Percentiles rank a stretch among this genome's conserved stretches.
Evolutionary conservation across 768 basidiomycete species (phyloP).

Genomic region (Naganishia onofrii): DNA sequence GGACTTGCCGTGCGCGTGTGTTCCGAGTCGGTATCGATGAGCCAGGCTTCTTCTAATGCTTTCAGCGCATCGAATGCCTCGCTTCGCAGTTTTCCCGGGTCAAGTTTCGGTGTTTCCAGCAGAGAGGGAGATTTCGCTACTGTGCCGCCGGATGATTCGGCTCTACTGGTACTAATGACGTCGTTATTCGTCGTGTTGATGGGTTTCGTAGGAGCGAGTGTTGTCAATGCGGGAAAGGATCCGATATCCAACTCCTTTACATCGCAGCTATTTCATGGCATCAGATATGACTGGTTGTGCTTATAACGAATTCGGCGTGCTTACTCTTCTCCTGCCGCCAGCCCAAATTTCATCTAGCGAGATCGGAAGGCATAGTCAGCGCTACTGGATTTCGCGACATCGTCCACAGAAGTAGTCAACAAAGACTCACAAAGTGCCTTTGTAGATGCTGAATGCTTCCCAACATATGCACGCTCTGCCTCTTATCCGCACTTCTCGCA

Average conservation of each 20-base stretch:
- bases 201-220: background rate
- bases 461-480: slow-evolving; percentile 87
- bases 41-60: slow-evolving; percentile 29
- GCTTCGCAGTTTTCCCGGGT: slow-evolving; percentile 9
- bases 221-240: background rate
- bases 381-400: background rate
- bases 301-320: background rate
- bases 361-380: background rate
- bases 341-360: slow-evolving; percentile 68
- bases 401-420: background rate
- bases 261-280: background rate
- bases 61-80: slow-evolving; percentile 19
- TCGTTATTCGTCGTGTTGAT: slow-evolving; percentile 59
- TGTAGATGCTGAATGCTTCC: slow-evolving; percentile 97
- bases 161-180: slow-evolving; percentile 63
- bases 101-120: slow-evolving; percentile 29
- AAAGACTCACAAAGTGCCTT: slow-evolving; percentile 66
- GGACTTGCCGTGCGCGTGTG: background rate
- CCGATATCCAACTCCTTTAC: background rate
- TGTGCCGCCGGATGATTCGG: slow-evolving; percentile 34
- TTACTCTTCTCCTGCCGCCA: slow-evolving; percentile 70
- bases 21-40: background rate
- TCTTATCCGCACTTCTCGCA: slow-evolving; percentile 68
- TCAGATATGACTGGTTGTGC: background rate
- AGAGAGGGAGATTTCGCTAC: slow-evolving; percentile 32